These are phyloP conservation scores for Yarrowia divulgata DNA, from an alignment of 805 yeast genomes.

Conservation along the genomic window DNA sequence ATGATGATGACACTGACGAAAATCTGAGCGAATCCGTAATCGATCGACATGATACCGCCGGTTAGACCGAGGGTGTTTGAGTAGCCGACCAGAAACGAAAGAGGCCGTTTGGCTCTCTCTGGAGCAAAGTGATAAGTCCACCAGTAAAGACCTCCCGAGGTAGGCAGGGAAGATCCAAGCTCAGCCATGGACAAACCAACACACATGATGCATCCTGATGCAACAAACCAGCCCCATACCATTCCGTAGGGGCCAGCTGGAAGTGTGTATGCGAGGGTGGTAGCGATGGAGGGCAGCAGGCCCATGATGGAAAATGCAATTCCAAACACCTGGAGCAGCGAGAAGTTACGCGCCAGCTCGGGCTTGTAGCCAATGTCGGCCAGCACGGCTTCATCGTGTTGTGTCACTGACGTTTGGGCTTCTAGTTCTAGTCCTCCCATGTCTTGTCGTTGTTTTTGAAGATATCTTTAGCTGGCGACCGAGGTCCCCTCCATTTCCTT, in stretches of 20 bases:
- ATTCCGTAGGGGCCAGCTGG: constrained; percentile 70
- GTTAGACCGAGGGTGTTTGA: constrained; percentile 71
- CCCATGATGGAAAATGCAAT: constrained; percentile 79
- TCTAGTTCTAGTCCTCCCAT: constrained; percentile 31
- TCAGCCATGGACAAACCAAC: constrained; percentile 71
- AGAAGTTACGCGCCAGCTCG: constrained; percentile 67
- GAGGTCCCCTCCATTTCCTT: neutral
- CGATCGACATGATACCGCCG: constrained; percentile 71
- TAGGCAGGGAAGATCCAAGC: constrained; percentile 72
- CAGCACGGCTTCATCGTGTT: constrained; percentile 43
- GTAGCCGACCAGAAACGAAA: constrained; percentile 70
- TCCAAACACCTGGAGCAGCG: constrained; percentile 70
- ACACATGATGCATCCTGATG: constrained; percentile 62
- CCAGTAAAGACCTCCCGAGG: constrained; percentile 76
- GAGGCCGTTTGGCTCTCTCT: constrained; percentile 56
- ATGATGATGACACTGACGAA: constrained; percentile 52
- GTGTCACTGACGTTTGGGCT: constrained; percentile 21
- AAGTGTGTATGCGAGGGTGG: constrained; percentile 61
- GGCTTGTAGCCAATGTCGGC: constrained; percentile 74
- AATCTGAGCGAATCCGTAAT: constrained; percentile 74
- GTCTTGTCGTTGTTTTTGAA: neutral
- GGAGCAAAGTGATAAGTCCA: constrained; percentile 76
- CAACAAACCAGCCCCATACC: constrained; percentile 76
- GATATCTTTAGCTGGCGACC: neutral
- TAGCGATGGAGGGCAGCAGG: constrained; percentile 63